phyloP scores from a whole-genome alignment of 495 filamentous ascomycete genomes.

The Penicillium parvum region DNA sequence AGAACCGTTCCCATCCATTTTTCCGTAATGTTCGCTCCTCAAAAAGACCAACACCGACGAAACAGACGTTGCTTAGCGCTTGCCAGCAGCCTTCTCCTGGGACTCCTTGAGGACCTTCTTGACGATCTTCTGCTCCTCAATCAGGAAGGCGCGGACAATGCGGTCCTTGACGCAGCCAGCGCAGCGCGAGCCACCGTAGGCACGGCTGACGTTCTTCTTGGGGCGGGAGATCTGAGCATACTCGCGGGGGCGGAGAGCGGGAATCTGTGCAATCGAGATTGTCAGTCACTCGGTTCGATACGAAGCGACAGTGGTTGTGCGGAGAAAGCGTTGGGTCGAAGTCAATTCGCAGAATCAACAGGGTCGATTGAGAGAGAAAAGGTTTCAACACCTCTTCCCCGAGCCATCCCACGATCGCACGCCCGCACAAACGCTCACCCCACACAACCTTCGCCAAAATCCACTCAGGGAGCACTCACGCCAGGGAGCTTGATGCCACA shows the following conservation, averaged over 20 bases:
- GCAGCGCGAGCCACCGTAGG: conserved; percentile 97
- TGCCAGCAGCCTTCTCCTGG: conserved; percentile 64
- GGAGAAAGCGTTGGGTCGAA: conserved; percentile 6
- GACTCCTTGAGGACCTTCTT: conserved; percentile 99
- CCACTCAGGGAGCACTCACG: conserved; percentile 57
- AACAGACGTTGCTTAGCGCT: conserved; percentile 45
- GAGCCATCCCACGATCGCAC: conserved; percentile 11
- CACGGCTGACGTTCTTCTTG: conserved; percentile 97
- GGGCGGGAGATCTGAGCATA: conserved; percentile 93
- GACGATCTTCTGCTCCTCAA: conserved; percentile 99
- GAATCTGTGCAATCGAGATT: conserved; percentile 56
- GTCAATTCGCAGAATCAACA: conserved; percentile 1
- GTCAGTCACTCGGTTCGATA: conserved; percentile 18
- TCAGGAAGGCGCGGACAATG: conserved; percentile 94
- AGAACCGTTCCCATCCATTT: conserved; percentile 36
- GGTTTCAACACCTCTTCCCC: conserved; percentile 12
- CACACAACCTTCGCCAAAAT: conserved; percentile 17
- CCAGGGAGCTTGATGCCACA: conserved; percentile 92
- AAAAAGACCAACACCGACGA: conserved; percentile 42
- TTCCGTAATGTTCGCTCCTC: conserved; percentile 41
- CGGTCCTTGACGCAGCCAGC: conserved; percentile 98
- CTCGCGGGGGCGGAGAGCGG: conserved; percentile 94
- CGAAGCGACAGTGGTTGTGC: conserved; percentile 4
- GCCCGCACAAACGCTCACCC: conserved; percentile 16
- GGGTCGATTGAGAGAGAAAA: conserved; percentile 8